Evolutionary conservation across 345 rosid genomes (phyloP).

Genomic region (Atalantia buxifolia): DNA sequence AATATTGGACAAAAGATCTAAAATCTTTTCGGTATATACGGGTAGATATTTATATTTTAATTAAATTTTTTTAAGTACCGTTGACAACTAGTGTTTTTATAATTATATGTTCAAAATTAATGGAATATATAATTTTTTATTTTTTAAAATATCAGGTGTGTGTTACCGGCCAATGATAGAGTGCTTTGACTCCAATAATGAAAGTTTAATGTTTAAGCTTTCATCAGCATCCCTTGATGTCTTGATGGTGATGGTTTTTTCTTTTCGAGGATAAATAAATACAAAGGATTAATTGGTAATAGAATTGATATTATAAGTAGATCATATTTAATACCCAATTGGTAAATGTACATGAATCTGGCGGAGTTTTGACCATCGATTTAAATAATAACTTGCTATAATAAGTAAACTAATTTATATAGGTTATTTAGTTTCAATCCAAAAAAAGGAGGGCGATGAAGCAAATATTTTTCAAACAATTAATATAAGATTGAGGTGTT

Average conservation of each 20-base stretch:
- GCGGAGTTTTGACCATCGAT: neutral
- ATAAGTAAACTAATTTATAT: no score
- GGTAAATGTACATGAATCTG: neutral
- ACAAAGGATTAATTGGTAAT: neutral
- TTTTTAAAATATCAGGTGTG: no score
- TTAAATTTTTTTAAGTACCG: neutral
- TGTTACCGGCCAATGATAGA: constrained; percentile 6
- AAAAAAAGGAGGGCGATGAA: no score
- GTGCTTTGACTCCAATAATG: constrained; percentile 33
- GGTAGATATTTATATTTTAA: constrained; percentile 15
- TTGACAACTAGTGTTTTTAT: constrained; percentile 13
- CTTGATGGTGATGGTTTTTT: constrained; percentile 7
- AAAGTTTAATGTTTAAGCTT: constrained; percentile 17
- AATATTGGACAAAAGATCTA: constrained; percentile 12
- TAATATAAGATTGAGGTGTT: neutral
- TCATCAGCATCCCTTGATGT: constrained; percentile 15
- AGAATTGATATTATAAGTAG: neutral
- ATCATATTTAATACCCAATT: neutral
- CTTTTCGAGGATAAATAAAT: neutral
- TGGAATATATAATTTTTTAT: no score
- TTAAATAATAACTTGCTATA: no score
- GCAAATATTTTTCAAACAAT: neutral
- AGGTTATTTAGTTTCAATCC: neutral
- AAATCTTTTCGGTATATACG: constrained; percentile 10
- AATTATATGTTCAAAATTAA: neutral